These are phyloP conservation scores for Sporisorium reilianum DNA, from an alignment of 1,284 basidiomycete species.

Conservation along the genomic window DNA sequence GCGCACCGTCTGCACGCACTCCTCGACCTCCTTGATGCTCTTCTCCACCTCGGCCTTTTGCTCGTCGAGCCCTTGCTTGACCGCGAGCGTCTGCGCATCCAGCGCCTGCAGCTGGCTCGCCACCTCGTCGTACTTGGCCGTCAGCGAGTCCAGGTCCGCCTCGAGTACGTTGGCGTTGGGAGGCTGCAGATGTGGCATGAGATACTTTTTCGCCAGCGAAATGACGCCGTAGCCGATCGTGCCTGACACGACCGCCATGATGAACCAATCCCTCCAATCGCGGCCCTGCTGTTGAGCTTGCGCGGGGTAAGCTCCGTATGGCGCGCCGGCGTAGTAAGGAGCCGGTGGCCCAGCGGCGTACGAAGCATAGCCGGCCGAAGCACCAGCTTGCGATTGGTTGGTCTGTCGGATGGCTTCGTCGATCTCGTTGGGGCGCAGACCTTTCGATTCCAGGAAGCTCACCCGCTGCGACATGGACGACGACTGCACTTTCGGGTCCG, in stretches of 20 bases:
- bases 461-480: conserved; percentile 86
- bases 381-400: conserved; percentile 30
- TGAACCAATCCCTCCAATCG: conserved; percentile 71
- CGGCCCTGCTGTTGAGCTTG: conserved; percentile 51
- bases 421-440: conserved; percentile 84
- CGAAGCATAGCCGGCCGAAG: conserved; percentile 26
- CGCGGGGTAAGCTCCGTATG: conserved; percentile 26
- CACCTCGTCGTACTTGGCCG: conserved; percentile 92
- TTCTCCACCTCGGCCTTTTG: conserved; percentile 83
- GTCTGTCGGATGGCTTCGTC: conserved; percentile 81
- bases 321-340: conserved; percentile 46
- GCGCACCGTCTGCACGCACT: conserved; percentile 80
- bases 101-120: conserved; percentile 79
- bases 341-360: conserved; percentile 39
- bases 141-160: conserved; percentile 84
- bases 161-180: conserved; percentile 90
- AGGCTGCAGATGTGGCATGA: conserved; percentile 90
- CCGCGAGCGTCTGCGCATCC: conserved; percentile 80
- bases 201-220: conserved; percentile 89
- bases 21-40: conserved; percentile 83
- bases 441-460: conserved; percentile 94
- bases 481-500: conserved; percentile 73
- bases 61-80: conserved; percentile 81
- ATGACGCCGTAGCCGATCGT: conserved; percentile 88
- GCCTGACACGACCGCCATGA: conserved; percentile 92